These are phyloP conservation scores for Fusarium globosum DNA, from an alignment of 2,329 filamentous ascomycete genomes.

Conservation along the genomic window DNA sequence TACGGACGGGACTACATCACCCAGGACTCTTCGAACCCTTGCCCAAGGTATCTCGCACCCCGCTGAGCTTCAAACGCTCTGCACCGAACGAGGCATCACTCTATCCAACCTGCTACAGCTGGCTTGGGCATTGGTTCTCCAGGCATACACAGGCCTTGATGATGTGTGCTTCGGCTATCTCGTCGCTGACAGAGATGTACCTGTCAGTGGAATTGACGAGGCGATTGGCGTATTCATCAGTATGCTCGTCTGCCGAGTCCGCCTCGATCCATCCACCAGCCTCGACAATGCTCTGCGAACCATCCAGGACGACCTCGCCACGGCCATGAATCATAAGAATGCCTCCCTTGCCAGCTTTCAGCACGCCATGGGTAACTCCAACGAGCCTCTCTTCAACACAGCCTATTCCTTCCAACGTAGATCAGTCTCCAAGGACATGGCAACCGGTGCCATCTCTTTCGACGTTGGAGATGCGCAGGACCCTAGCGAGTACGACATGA, in stretches of 20 bases:
- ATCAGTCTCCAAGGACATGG: constrained; percentile 26
- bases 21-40: constrained; percentile 14
- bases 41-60: constrained; percentile 4
- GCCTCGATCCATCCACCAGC: background rate
- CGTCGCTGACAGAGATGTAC: constrained; percentile 11
- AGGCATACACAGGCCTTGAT: constrained; percentile 27
- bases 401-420: constrained; percentile 39
- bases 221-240: constrained; percentile 35
- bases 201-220: background rate
- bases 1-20: background rate
- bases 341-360: constrained; percentile 22
- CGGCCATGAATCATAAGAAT: constrained; percentile 19
- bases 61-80: background rate
- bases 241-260: constrained; percentile 26
- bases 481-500: constrained; percentile 38
- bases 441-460: constrained; percentile 18
- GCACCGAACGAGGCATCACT: constrained; percentile 9
- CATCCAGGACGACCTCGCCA: constrained; percentile 6
- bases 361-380: background rate
- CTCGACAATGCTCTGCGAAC: background rate
- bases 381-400: constrained; percentile 35
- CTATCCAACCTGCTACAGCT: constrained; percentile 27
- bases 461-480: constrained; percentile 26
- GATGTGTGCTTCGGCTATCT: constrained; percentile 33
- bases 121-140: constrained; percentile 28